These are phyloP conservation scores for Suhomyces coccinellae DNA, from an alignment of 1,139 yeast genomes.

Conservation along the genomic window DNA sequence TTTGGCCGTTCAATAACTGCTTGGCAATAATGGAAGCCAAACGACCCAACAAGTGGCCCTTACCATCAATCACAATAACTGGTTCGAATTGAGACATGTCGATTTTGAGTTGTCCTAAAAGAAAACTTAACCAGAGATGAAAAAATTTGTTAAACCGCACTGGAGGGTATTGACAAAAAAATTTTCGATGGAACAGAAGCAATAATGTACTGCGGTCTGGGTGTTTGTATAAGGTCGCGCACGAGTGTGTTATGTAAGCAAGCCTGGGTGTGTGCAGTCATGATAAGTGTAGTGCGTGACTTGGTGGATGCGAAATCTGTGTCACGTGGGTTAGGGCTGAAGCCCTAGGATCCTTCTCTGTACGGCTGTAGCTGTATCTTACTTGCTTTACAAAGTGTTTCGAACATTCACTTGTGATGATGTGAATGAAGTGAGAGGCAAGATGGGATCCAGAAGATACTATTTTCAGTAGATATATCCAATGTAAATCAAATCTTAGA, in stretches of 20 bases:
- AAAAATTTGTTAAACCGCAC: slow-evolving; percentile 12
- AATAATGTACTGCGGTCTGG: slow-evolving; percentile 9
- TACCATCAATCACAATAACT: slow-evolving; percentile 97
- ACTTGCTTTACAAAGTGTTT: no score
- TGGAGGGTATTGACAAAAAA: slow-evolving; percentile 10
- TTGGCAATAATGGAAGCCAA: slow-evolving; percentile 98
- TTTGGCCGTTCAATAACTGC: slow-evolving; percentile 98
- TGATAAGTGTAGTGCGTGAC: slow-evolving; percentile 3
- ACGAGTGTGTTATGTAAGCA: slow-evolving; percentile 2
- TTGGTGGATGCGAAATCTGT: neutral
- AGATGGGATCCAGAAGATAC: no score
- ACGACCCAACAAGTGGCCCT: slow-evolving; percentile 99
- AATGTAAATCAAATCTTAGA: no score
- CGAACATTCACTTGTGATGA: no score
- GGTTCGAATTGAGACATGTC: slow-evolving; percentile 89
- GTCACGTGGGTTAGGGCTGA: slow-evolving; percentile 11
- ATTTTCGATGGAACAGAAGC: slow-evolving; percentile 11
- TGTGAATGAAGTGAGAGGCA: no score
- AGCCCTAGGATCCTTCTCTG: slow-evolving; percentile 13
- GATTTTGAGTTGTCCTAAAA: slow-evolving; percentile 12
- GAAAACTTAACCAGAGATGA: slow-evolving; percentile 13
- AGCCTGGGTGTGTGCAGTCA: slow-evolving; percentile 4
- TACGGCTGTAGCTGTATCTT: no score
- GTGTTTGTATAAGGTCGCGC: slow-evolving; percentile 5
- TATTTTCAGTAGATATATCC: no score